These are phyloP conservation scores for Fusarium sp. DNA, from an alignment of 2,329 filamentous ascomycete genomes.

Conservation along the genomic window DNA sequence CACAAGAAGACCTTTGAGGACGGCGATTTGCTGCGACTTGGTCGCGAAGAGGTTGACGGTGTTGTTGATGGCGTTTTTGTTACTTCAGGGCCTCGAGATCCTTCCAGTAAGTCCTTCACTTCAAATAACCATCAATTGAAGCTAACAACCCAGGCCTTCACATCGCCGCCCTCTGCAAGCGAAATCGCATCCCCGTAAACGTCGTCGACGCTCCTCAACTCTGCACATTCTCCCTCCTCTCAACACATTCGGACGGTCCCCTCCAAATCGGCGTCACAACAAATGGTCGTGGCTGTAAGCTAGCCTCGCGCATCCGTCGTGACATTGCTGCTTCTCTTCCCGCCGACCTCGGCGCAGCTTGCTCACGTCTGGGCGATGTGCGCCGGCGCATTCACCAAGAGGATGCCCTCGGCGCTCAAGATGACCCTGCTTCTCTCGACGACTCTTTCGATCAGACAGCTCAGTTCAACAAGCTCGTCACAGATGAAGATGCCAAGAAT, in stretches of 20 bases:
- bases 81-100: slow-evolving; percentile 67
- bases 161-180: slow-evolving; percentile 80
- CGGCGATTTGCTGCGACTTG: slow-evolving; percentile 77
- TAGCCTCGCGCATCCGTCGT: slow-evolving; percentile 87
- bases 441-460: slow-evolving; percentile 81
- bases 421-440: slow-evolving; percentile 69
- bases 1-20: slow-evolving; percentile 75
- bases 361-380: slow-evolving; percentile 80
- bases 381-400: slow-evolving; percentile 80
- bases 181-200: slow-evolving; percentile 90
- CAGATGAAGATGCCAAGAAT: slow-evolving; percentile 79
- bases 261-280: slow-evolving; percentile 96
- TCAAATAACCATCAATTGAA: not conserved
- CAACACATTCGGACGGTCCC: slow-evolving; percentile 89
- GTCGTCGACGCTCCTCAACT: slow-evolving; percentile 88
- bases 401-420: slow-evolving; percentile 59
- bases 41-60: slow-evolving; percentile 80
- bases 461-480: slow-evolving; percentile 86
- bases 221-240: slow-evolving; percentile 90
- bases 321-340: slow-evolving; percentile 89
- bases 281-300: slow-evolving; percentile 92
- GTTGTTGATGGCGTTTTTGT: slow-evolving; percentile 96
- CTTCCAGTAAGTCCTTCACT: slow-evolving; percentile 50
- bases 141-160: slow-evolving; percentile 61
- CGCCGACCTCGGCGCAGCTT: slow-evolving; percentile 78